phyloP scores from a whole-genome alignment of 306 rosid species.

The Trifolium repens region DNA sequence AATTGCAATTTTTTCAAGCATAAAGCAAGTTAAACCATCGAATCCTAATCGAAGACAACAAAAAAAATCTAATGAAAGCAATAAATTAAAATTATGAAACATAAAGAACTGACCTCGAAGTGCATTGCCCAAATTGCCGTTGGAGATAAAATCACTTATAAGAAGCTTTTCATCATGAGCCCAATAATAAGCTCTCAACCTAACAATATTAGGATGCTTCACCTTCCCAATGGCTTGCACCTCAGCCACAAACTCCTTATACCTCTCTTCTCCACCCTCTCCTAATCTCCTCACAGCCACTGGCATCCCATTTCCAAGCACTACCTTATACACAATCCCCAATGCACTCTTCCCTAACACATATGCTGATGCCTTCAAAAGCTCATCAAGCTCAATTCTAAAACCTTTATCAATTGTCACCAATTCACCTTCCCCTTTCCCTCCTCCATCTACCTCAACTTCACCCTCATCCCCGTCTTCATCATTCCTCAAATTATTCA shows the following conservation, averaged over 20 bases:
- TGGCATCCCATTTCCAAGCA: slow-evolving; percentile 87
- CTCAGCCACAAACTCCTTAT: slow-evolving; percentile 88
- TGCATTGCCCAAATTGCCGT: slow-evolving; percentile 78
- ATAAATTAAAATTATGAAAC: neutral
- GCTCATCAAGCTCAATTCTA: slow-evolving; percentile 85
- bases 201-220: slow-evolving; percentile 88
- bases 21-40: no score
- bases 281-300: slow-evolving; percentile 97
- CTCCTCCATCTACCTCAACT: slow-evolving; percentile 49
- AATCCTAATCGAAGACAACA: neutral
- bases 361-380: slow-evolving; percentile 88
- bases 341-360: slow-evolving; percentile 96
- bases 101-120: slow-evolving; percentile 67
- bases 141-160: slow-evolving; percentile 86
- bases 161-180: slow-evolving; percentile 96
- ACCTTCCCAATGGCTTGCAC: slow-evolving; percentile 86
- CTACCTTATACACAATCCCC: slow-evolving; percentile 97
- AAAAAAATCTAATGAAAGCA: neutral
- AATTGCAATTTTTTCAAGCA: no score
- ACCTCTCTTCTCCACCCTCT: slow-evolving; percentile 94
- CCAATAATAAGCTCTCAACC: slow-evolving; percentile 91
- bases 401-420: slow-evolving; percentile 92
- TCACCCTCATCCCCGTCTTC: slow-evolving; percentile 52
- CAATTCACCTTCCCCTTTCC: slow-evolving; percentile 59
- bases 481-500: slow-evolving; percentile 50